A percentile compares a stretch with the other conserved stretches of the same genome.
Evolutionary conservation across 202 grass and related monocot genomes (phyloP).

Genomic region (Setaria italica): DNA sequence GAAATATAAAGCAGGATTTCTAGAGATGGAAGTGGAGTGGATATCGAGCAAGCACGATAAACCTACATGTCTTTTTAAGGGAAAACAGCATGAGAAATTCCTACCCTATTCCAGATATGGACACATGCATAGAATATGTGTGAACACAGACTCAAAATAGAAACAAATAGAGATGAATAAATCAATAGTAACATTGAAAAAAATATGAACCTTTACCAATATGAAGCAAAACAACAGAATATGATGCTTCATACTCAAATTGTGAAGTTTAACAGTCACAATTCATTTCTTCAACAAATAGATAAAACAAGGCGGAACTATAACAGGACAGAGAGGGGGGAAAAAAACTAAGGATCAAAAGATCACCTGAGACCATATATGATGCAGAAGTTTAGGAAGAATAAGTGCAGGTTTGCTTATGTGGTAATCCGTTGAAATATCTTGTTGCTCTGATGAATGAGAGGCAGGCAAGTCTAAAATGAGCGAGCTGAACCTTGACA

Average conservation of each 20-base stretch:
- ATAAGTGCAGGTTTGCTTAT: conserved; percentile 72
- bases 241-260: conserved; percentile 9
- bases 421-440: conserved; percentile 46
- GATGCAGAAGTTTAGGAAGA: conserved; percentile 75
- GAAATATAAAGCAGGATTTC: conserved; percentile 34
- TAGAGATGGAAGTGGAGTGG: conserved; percentile 5
- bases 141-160: conserved; percentile 17
- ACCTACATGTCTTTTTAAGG: not conserved
- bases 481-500: conserved; percentile 67
- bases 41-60: conserved; percentile 12
- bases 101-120: conserved; percentile 21
- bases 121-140: not conserved
- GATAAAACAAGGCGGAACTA: not conserved
- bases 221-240: not conserved
- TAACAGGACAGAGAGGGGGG: not conserved
- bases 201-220: not conserved
- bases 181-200: not conserved
- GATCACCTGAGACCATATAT: conserved; percentile 81
- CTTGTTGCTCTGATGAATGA: conserved; percentile 53
- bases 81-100: not conserved
- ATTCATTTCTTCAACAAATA: conserved; percentile 1
- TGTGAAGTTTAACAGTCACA: conserved; percentile 6
- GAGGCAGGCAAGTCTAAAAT: conserved; percentile 57
- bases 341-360: conserved; percentile 22
- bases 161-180: conserved; percentile 14